phyloP scores from a whole-genome alignment of 257 asterid species.

The Plantago ovata region DNA sequence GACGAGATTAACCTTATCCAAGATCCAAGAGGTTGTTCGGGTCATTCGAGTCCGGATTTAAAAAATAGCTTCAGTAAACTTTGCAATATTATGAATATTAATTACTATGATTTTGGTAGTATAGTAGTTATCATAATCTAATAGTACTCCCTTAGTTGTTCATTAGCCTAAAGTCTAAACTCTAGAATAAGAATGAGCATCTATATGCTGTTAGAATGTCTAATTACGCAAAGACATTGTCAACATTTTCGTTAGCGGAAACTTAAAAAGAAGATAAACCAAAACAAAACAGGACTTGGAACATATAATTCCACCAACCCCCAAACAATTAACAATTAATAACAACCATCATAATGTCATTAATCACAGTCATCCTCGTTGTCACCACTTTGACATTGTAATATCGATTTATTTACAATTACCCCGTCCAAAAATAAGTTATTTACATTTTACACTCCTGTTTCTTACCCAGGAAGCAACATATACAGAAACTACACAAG shows the following conservation, averaged over 20 bases:
- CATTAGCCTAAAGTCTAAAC: too few species aligned
- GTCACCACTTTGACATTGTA: conserved; percentile 11
- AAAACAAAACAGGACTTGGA: conserved; percentile 7
- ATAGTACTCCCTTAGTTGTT: too few species aligned
- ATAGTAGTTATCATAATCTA: too few species aligned
- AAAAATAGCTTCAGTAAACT: too few species aligned
- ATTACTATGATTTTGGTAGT: too few species aligned
- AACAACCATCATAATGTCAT: background rate
- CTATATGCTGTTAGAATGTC: background rate
- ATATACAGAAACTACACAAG: too few species aligned
- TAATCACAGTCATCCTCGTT: background rate
- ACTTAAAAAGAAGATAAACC: conserved; percentile 7
- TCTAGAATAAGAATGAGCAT: background rate
- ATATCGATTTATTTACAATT: conserved; percentile 19
- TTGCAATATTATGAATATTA: too few species aligned
- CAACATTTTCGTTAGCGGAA: conserved; percentile 9
- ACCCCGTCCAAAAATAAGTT: background rate
- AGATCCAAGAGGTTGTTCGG: too few species aligned
- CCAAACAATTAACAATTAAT: background rate
- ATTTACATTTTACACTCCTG: background rate
- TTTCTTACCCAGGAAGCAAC: too few species aligned
- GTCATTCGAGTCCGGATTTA: too few species aligned
- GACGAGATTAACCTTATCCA: too few species aligned
- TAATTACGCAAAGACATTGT: background rate
- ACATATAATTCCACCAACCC: conserved; percentile 22